phyloP scores from a whole-genome alignment of 1,284 basidiomycete genomes.

The Trametes polyzona region DNA sequence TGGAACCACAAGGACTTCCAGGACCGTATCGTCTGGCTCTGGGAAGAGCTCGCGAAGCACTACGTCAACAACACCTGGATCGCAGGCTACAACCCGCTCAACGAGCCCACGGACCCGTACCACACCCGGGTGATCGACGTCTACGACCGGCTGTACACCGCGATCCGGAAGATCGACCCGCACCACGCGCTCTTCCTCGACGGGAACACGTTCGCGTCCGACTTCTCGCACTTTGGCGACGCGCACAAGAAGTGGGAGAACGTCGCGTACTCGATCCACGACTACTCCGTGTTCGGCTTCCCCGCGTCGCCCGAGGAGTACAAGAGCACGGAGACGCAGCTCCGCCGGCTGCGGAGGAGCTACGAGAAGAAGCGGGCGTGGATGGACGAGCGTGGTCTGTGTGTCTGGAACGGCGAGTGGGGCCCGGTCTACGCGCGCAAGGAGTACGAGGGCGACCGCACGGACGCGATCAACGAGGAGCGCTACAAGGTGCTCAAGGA shows the following conservation, averaged over 20 bases:
- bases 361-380: slow-evolving; percentile 72
- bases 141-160: slow-evolving; percentile 65
- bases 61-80: slow-evolving; percentile 68
- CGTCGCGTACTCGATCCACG: slow-evolving; percentile 79
- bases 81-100: slow-evolving; percentile 74
- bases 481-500: slow-evolving; percentile 69
- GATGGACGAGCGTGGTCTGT: slow-evolving; percentile 67
- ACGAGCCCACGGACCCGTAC: slow-evolving; percentile 71
- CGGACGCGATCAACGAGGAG: slow-evolving; percentile 66
- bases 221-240: slow-evolving; percentile 70
- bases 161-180: slow-evolving; percentile 66
- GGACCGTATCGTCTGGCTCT: slow-evolving; percentile 70
- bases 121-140: slow-evolving; percentile 57
- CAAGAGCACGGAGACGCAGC: slow-evolving; percentile 54
- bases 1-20: slow-evolving; percentile 82
- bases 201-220: slow-evolving; percentile 79
- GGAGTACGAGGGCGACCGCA: slow-evolving; percentile 61
- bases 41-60: slow-evolving; percentile 67
- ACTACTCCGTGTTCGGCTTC: slow-evolving; percentile 75
- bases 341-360: slow-evolving; percentile 49
- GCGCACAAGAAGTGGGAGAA: slow-evolving; percentile 54
- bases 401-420: slow-evolving; percentile 83
- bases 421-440: slow-evolving; percentile 67
- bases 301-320: slow-evolving; percentile 59
- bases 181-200: slow-evolving; percentile 71